Evolutionary conservation across 1,139 yeast genomes (phyloP).

Genomic region (Wickerhamomyces sp.): DNA sequence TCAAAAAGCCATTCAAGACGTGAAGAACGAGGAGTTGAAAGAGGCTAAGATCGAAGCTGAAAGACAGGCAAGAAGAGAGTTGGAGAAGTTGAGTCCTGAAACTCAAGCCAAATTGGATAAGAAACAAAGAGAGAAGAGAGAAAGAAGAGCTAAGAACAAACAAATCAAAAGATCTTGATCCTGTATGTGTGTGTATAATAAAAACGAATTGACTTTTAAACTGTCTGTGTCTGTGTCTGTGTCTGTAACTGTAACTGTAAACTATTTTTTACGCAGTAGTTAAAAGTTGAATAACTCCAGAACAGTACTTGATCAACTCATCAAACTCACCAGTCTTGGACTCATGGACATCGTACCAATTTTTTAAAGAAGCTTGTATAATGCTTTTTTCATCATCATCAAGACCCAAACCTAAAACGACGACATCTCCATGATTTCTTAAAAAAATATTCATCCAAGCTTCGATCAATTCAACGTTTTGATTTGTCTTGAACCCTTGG

Average conservation of each 20-base stretch:
- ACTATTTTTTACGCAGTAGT: slow-evolving; percentile 24
- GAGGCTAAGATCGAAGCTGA: slow-evolving; percentile 66
- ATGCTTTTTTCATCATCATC: slow-evolving; percentile 33
- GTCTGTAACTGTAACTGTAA: no score
- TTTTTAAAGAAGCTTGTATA: slow-evolving; percentile 39
- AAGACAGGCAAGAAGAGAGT: slow-evolving; percentile 51
- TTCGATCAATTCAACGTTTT: slow-evolving; percentile 54
- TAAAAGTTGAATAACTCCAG: slow-evolving; percentile 73
- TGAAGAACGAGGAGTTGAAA: slow-evolving; percentile 62
- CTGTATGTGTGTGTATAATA: not conserved
- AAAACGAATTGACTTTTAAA: no score
- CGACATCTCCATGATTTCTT: slow-evolving; percentile 77
- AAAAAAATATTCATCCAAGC: slow-evolving; percentile 76
- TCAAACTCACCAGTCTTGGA: slow-evolving; percentile 50
- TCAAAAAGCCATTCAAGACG: slow-evolving; percentile 69
- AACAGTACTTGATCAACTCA: slow-evolving; percentile 69
- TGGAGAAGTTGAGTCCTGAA: slow-evolving; percentile 58
- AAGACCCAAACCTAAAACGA: no score
- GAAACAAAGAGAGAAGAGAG: slow-evolving; percentile 58
- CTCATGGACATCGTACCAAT: slow-evolving; percentile 45
- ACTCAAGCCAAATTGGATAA: slow-evolving; percentile 72
- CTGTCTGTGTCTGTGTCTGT: no score
- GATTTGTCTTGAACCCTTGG: slow-evolving; percentile 50
- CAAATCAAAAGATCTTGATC: slow-evolving; percentile 33
- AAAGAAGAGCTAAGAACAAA: slow-evolving; percentile 42